Evolutionary conservation across 2,329 filamentous ascomycete genomes (phyloP).

Genomic region (Westerdykella ornata): DNA sequence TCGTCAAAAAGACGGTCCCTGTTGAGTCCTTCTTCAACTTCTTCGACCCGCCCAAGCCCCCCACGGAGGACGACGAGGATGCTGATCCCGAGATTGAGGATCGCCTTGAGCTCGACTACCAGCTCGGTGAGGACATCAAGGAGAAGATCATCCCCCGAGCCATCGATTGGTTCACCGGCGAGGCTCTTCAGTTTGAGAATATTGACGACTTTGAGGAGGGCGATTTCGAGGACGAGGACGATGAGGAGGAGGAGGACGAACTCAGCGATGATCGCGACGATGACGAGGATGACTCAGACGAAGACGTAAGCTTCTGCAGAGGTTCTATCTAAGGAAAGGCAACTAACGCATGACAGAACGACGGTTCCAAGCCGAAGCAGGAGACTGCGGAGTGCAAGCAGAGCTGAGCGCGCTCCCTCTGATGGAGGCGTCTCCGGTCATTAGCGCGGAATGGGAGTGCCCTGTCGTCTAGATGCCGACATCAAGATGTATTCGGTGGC

Average conservation of each 20-base stretch:
- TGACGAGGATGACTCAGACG: constrained; percentile 55
- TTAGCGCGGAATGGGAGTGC: constrained; percentile 17
- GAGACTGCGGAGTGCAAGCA: constrained; percentile 43
- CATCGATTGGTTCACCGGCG: constrained; percentile 98
- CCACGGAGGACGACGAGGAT: constrained; percentile 62
- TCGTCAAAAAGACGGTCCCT: constrained; percentile 98
- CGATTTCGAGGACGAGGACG: constrained; percentile 83
- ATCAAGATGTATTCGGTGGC: constrained; percentile 21
- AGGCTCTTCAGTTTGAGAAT: constrained; percentile 95
- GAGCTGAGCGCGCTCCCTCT: constrained; percentile 27
- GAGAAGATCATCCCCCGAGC: constrained; percentile 98
- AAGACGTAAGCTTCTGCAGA: constrained; percentile 29
- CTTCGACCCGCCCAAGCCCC: constrained; percentile 91
- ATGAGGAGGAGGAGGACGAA: constrained; percentile 87
- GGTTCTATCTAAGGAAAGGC: background rate
- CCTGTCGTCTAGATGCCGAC: constrained; percentile 27
- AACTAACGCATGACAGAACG: constrained; percentile 27
- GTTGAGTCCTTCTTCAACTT: constrained; percentile 98
- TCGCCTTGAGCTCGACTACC: constrained; percentile 95
- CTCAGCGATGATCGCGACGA: constrained; percentile 66
- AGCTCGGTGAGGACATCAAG: constrained; percentile 98
- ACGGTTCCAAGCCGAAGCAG: constrained; percentile 41
- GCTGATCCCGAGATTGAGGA: constrained; percentile 90
- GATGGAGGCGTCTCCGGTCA: constrained; percentile 13
- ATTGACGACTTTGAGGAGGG: constrained; percentile 76